These are phyloP conservation scores for Suillus decipiens DNA, from an alignment of 768 basidiomycete species.

Conservation along the genomic window DNA sequence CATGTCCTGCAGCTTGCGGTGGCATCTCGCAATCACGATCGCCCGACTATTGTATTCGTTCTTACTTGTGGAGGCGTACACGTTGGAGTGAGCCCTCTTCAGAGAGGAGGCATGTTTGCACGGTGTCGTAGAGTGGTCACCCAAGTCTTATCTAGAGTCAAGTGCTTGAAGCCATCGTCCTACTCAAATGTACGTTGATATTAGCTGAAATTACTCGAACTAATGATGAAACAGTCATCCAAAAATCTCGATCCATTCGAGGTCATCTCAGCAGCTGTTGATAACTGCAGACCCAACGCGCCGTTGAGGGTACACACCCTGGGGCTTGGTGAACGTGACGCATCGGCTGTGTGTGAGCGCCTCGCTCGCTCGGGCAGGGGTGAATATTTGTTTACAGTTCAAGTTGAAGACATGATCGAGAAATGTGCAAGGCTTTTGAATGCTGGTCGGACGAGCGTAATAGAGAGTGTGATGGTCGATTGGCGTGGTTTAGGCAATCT, in stretches of 20 bases:
- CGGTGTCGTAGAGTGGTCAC: not conserved
- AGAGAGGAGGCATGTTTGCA: not conserved
- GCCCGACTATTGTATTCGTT: constrained; percentile 53
- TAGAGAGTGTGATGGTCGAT: constrained; percentile 49
- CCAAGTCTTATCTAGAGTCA: not conserved
- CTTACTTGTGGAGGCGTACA: constrained; percentile 58
- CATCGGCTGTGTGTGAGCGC: constrained; percentile 51
- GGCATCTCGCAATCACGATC: constrained; percentile 29
- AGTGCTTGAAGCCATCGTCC: not conserved
- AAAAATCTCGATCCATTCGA: constrained; percentile 21
- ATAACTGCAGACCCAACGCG: constrained; percentile 25
- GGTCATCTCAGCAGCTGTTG: constrained; percentile 34
- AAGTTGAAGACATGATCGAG: constrained; percentile 45
- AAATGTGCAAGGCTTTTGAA: constrained; percentile 53
- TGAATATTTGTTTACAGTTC: constrained; percentile 45
- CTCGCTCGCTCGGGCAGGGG: constrained; percentile 59
- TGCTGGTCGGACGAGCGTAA: constrained; percentile 48
- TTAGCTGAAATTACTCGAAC: not conserved
- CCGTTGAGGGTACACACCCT: constrained; percentile 55
- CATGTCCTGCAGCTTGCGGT: constrained; percentile 43
- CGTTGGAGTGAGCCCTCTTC: not conserved
- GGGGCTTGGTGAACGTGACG: constrained; percentile 54
- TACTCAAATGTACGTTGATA: constrained; percentile 13
- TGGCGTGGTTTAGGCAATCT: constrained; percentile 38
- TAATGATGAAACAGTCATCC: constrained; percentile 8